Conservation (phyloP, 2,329 filamentous ascomycete genomes). For the Claviceps cyperi region DNA sequence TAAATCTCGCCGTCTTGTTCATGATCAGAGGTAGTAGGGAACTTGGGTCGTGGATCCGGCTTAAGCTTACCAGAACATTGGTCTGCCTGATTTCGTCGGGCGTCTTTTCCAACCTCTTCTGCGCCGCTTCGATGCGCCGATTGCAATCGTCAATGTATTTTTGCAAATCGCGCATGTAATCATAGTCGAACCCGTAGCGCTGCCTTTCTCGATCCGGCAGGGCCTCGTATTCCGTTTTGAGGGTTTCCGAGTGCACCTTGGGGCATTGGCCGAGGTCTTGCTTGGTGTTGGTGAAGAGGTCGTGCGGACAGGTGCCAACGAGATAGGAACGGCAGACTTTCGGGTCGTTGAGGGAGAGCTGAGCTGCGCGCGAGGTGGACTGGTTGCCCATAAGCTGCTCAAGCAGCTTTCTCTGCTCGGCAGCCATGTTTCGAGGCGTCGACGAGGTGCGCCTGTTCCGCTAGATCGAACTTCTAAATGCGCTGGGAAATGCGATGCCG, state of each 20-base stretch:
- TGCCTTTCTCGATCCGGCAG: conserved; percentile 57
- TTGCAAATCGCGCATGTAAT: conserved; percentile 91
- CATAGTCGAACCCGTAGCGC: conserved; percentile 82
- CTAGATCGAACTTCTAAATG: not conserved
- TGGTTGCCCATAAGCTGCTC: conserved; percentile 87
- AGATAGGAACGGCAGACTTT: conserved; percentile 94
- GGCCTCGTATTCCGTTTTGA: conserved; percentile 78
- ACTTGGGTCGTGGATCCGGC: not conserved
- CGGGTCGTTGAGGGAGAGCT: conserved; percentile 76
- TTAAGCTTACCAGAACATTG: conserved; percentile 50
- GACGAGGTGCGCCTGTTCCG: not conserved
- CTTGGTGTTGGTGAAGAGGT: conserved; percentile 99
- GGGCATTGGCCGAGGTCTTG: conserved; percentile 85
- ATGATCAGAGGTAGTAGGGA: not conserved
- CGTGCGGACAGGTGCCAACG: conserved; percentile 87
- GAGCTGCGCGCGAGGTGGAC: conserved; percentile 56
- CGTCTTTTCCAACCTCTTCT: conserved; percentile 87
- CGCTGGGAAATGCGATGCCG: too few relatives aligned
- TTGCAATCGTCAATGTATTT: conserved; percentile 98
- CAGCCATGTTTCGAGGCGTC: conserved; percentile 50
- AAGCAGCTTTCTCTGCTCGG: conserved; percentile 95
- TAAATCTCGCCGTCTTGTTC: too few relatives aligned
- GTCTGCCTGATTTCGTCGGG: conserved; percentile 95
- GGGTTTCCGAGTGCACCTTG: conserved; percentile 73
- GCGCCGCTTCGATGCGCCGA: conserved; percentile 76